A percentile compares a stretch with the other conserved stretches of the same genome.
Evolutionary conservation across 768 basidiomycete genomes (phyloP).

Genomic region (Lyophyllum shimeji): DNA sequence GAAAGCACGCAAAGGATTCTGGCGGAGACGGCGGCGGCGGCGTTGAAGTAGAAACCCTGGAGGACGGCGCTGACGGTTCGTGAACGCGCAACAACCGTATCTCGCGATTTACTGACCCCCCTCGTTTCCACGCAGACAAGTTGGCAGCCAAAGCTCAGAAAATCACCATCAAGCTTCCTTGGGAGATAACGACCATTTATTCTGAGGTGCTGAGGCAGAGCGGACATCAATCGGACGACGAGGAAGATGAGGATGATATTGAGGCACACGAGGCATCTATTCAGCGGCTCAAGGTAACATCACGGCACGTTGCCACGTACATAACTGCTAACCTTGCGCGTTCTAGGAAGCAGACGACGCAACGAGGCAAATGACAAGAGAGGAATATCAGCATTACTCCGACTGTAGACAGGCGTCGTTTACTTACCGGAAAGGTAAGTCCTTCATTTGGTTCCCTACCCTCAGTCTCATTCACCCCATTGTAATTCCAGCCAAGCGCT

Average conservation of each 20-base stretch:
- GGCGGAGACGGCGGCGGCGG: constrained; percentile 79
- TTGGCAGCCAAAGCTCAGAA: constrained; percentile 84
- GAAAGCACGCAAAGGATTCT: constrained; percentile 91
- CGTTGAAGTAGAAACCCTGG: constrained; percentile 79
- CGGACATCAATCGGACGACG: constrained; percentile 87
- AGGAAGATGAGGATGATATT: constrained; percentile 94
- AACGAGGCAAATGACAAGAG: constrained; percentile 92
- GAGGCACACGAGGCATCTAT: constrained; percentile 96
- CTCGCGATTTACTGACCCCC: background rate
- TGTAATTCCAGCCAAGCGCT: constrained; percentile 75
- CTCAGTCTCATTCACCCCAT: background rate
- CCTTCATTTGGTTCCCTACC: background rate
- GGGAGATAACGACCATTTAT: constrained; percentile 93
- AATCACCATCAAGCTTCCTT: constrained; percentile 92
- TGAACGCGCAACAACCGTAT: background rate
- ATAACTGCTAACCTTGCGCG: background rate
- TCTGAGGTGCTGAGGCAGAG: constrained; percentile 77
- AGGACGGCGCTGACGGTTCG: constrained; percentile 81
- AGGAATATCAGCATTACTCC: constrained; percentile 96
- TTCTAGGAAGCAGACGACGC: constrained; percentile 89
- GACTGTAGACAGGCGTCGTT: constrained; percentile 97
- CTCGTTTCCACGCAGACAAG: constrained; percentile 52
- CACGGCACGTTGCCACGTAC: constrained; percentile 1
- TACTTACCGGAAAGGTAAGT: constrained; percentile 90
- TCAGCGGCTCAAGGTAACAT: constrained; percentile 68